These are phyloP conservation scores for Mortierella sp. DNA, from an alignment of 371 early-diverging fungal genomes.

Conservation along the genomic window DNA sequence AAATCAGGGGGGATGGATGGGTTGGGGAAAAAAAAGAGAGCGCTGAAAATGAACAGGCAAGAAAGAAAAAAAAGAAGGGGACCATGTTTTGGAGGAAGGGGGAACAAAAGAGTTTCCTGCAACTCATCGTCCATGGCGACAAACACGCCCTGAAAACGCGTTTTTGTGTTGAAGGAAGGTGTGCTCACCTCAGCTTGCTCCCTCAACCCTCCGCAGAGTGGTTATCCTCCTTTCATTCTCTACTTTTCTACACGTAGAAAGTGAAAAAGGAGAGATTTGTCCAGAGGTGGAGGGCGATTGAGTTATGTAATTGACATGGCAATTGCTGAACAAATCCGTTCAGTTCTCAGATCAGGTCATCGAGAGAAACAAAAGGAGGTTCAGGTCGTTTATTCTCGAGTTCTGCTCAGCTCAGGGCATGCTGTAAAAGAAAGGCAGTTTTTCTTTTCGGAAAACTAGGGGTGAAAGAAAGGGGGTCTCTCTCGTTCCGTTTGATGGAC, in stretches of 20 bases:
- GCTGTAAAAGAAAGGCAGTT: neutral
- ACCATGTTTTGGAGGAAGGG: neutral
- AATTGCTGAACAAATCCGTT: too few species aligned
- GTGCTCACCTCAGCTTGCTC: too few species aligned
- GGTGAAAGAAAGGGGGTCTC: neutral
- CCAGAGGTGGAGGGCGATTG: neutral
- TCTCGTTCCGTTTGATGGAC: neutral
- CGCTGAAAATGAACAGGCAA: neutral
- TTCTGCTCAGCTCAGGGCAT: neutral
- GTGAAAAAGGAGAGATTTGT: neutral
- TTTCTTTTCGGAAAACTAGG: neutral
- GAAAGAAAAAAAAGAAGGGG: neutral
- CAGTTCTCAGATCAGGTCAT: too few species aligned
- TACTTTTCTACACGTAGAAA: too few species aligned
- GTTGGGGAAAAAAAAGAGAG: too few species aligned
- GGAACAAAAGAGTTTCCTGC: neutral
- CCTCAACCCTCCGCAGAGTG: too few species aligned
- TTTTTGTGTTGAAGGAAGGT: too few species aligned
- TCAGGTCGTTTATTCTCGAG: neutral
- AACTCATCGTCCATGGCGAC: too few species aligned
- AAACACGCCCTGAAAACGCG: too few species aligned
- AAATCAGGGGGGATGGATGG: neutral
- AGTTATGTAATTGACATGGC: neutral
- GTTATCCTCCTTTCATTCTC: too few species aligned
- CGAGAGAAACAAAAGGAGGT: too few species aligned